phyloP scores from a whole-genome alignment of 176 grass and related monocot genomes.

The Hordeum marinum region DNA sequence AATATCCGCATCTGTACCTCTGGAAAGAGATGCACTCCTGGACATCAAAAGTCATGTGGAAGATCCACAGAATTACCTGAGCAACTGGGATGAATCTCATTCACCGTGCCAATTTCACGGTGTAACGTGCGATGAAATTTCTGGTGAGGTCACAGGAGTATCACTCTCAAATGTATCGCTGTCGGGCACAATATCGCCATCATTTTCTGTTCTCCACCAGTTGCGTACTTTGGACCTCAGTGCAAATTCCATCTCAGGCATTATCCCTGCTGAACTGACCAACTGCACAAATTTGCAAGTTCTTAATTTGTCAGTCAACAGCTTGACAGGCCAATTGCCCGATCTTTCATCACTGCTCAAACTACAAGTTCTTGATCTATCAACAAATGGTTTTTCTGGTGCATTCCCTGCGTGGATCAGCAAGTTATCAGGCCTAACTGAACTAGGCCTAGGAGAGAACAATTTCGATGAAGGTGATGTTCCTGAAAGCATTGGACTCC shows the following conservation, averaged over 20 bases:
- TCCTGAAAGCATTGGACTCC: slow-evolving; percentile 70
- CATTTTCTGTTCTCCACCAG: slow-evolving; percentile 55
- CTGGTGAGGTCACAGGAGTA: slow-evolving; percentile 52
- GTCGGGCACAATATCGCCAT: slow-evolving; percentile 71
- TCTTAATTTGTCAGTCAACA: slow-evolving; percentile 82
- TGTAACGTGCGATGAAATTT: slow-evolving; percentile 52
- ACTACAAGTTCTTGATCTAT: slow-evolving; percentile 76
- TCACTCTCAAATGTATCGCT: slow-evolving; percentile 69
- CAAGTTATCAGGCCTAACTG: slow-evolving; percentile 42
- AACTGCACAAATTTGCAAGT: slow-evolving; percentile 70
- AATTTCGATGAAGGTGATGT: slow-evolving; percentile 54
- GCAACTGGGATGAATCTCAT: slow-evolving; percentile 54
- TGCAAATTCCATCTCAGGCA: slow-evolving; percentile 68
- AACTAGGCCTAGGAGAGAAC: slow-evolving; percentile 81
- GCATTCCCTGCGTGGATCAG: slow-evolving; percentile 68
- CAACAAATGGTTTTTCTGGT: slow-evolving; percentile 70
- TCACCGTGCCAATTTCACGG: slow-evolving; percentile 68
- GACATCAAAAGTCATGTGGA: slow-evolving; percentile 58
- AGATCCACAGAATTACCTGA: slow-evolving; percentile 67
- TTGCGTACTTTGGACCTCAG: slow-evolving; percentile 57
- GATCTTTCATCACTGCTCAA: slow-evolving; percentile 65
- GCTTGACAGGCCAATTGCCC: slow-evolving; percentile 58
- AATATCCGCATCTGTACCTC: slow-evolving; percentile 38
- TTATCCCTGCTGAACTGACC: slow-evolving; percentile 46
- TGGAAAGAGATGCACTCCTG: slow-evolving; percentile 60